Evolutionary conservation across 257 asterid species (phyloP).

Genomic region (Nicotiana tabacum): DNA sequence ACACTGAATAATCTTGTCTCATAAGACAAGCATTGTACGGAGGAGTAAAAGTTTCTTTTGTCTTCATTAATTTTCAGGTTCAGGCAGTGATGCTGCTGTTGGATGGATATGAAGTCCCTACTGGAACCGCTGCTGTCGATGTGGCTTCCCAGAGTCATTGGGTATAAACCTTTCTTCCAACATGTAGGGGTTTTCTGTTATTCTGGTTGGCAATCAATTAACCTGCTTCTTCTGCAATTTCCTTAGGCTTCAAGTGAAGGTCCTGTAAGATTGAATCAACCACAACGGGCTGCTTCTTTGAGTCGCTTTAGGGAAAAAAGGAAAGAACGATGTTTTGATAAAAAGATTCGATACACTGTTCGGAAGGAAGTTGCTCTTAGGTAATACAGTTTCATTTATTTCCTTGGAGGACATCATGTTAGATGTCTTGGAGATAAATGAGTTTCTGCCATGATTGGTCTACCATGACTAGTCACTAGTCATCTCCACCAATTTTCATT

Average conservation of each 20-base stretch:
- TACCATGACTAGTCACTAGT: not conserved
- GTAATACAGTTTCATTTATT: constrained; percentile 15
- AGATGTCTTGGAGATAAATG: not conserved
- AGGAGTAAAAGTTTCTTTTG: not conserved
- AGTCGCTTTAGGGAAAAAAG: constrained; percentile 69
- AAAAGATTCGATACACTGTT: constrained; percentile 76
- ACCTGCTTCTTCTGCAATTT: not conserved
- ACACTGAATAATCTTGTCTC: not conserved
- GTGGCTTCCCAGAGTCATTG: constrained; percentile 33
- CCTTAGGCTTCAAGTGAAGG: constrained; percentile 1
- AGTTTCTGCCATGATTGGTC: not conserved
- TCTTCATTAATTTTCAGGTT: constrained; percentile 38
- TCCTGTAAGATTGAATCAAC: constrained; percentile 42
- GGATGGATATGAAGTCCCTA: constrained; percentile 72
- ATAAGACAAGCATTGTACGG: not conserved
- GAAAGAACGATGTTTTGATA: constrained; percentile 72
- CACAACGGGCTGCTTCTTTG: constrained; percentile 65
- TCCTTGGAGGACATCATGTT: not conserved
- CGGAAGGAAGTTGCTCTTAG: constrained; percentile 82
- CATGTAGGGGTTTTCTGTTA: not conserved
- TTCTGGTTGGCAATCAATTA: not conserved
- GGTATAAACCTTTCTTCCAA: constrained; percentile 28
- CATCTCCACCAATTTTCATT: not conserved
- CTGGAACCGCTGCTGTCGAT: constrained; percentile 35
- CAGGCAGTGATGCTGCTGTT: constrained; percentile 73